Percentiles rank a stretch among this genome's conserved stretches.
Conservation (phyloP, 108 stramenopile genomes). For the Cyclotella sp. region DNA sequence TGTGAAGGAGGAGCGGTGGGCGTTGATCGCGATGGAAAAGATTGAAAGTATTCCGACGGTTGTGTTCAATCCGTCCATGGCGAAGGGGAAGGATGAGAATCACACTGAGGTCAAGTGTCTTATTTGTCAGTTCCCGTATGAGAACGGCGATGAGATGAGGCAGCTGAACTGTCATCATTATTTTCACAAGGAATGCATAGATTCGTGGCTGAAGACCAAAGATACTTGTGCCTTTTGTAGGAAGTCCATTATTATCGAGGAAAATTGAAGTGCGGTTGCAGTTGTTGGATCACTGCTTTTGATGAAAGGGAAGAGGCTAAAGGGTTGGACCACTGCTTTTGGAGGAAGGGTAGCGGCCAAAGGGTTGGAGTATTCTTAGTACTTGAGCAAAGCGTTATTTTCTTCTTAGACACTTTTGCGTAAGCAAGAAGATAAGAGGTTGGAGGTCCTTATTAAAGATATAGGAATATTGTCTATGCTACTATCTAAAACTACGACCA, state of each 20-base stretch:
- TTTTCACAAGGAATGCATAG: constrained; percentile 91
- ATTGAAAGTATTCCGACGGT: constrained; percentile 65
- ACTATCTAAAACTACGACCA: no score
- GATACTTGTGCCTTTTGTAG: constrained; percentile 95
- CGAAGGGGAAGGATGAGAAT: constrained; percentile 62
- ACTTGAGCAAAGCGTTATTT: no score
- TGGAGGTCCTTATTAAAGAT: no score
- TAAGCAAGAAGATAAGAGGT: no score
- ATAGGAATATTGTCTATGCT: no score
- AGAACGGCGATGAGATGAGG: constrained; percentile 71
- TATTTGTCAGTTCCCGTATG: constrained; percentile 90
- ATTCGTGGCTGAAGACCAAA: constrained; percentile 84
- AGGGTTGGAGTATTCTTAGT: no score
- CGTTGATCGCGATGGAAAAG: constrained; percentile 56
- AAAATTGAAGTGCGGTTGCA: not conserved
- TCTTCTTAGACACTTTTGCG: no score
- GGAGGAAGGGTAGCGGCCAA: no score
- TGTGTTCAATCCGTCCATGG: constrained; percentile 43
- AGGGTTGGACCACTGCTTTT: no score
- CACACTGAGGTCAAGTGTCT: constrained; percentile 85
- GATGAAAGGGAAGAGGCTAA: no score
- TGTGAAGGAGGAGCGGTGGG: constrained; percentile 90
- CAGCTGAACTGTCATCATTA: constrained; percentile 84
- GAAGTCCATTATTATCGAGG: constrained; percentile 62
- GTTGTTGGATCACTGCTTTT: no score